Percentiles rank a stretch among this genome's conserved stretches.
These are phyloP conservation scores for Sordariomycetes sp. DNA, from an alignment of 2,329 filamentous ascomycete species.

Conservation along the genomic window DNA sequence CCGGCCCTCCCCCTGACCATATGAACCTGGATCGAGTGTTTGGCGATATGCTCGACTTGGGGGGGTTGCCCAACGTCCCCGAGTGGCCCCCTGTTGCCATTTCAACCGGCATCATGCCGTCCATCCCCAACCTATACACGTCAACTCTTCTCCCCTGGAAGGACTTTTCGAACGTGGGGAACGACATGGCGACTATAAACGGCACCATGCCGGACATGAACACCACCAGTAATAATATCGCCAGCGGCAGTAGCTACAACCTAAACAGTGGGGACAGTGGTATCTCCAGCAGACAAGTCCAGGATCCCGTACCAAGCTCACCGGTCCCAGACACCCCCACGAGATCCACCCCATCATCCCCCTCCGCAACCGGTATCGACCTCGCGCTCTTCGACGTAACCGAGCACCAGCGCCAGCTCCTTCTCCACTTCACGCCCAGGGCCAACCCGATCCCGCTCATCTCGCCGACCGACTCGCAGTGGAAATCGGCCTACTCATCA, in stretches of 20 bases:
- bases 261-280: neutral
- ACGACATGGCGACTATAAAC: neutral
- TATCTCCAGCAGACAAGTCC: neutral
- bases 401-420: neutral
- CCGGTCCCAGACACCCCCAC: neutral
- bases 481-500: neutral
- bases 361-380: neutral
- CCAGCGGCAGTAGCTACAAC: too few relatives aligned
- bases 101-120: neutral
- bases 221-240: neutral
- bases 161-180: neutral
- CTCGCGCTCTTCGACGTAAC: neutral
- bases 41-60: neutral
- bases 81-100: neutral
- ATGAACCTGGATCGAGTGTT: neutral
- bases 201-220: neutral
- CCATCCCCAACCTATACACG: neutral
- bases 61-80: neutral
- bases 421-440: neutral
- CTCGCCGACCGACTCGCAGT: neutral
- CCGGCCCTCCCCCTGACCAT: neutral
- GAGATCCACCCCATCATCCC: neutral
- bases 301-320: neutral
- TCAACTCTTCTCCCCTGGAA: neutral
- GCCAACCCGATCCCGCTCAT: neutral